Base-by-base conservation (phyloP, 495 filamentous ascomycete genomes). In the Filosporella fistucella region DNA sequence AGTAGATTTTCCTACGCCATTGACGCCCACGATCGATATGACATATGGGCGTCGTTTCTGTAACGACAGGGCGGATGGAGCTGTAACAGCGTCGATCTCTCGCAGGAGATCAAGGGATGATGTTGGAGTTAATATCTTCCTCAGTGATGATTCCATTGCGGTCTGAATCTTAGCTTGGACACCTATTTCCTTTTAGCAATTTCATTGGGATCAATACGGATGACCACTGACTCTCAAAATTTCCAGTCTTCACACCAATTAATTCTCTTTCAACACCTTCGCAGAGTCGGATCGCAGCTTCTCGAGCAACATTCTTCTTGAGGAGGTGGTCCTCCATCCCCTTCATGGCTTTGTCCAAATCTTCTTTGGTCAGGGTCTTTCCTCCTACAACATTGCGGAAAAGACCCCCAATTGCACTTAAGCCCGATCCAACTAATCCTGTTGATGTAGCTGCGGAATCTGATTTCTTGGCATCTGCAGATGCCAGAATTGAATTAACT, bases 1-100 rank as follows among this genome's bases (percentile, higher is more conserved):
- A 16, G 93, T 98, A 7, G 89, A 95, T 67, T 98, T 98, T 60
- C 93, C 93, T 38, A 98, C 93, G 20, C 93, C 93, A 59, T 98
- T 98, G 57, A 98, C 93, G 43, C 93, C 93, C 25, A 98, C 94
- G 45, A 98, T 95, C 24, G 88, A 94, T 57, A 98, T 94, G 49
- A 96, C 91, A 55, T 97, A 98, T 28, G 93, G 93, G 11, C 90
- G 80, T 21, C 72, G 70, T 36, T 78, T 70, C 42, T 72, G 72
- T 47, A 74, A 63, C 3, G 77, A 76, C 1, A 71, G 66, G 1
- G 62, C 59, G 7, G 81, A 68, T 7, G 86, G 84, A 21, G 78
- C 71, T 4, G 82, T 87, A 44, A 91, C 78, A 11, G 85, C 71
- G 56, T 91, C 81, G 52, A 98, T 96, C 67, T 95, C 89, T 44